Conservation (phyloP, 83 land plant genomes). For the Larix sibirica region DNA sequence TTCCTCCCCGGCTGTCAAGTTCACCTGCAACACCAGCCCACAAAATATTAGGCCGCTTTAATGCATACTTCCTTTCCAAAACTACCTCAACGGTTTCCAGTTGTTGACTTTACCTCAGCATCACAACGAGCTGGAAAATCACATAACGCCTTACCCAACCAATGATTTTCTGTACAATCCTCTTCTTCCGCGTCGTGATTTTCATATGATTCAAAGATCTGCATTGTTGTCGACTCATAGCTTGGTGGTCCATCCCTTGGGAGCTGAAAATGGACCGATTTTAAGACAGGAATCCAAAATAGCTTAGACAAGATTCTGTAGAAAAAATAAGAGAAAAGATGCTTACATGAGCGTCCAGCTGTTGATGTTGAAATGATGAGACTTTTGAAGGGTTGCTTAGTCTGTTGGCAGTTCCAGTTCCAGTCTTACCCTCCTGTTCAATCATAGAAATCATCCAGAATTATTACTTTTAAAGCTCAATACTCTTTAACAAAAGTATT, state of each 20-base stretch:
- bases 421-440: constrained; percentile 10
- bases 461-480: not conserved
- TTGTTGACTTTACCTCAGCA: constrained; percentile 80
- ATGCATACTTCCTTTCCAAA: not conserved
- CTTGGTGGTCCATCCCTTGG: constrained; percentile 51
- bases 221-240: constrained; percentile 37
- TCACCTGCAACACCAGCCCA: constrained; percentile 58
- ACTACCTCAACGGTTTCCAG: not conserved
- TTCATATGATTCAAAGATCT: constrained; percentile 67
- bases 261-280: too few relatives aligned
- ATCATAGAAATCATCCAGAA: not conserved
- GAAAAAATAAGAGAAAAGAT: not conserved
- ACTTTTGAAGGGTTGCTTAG: constrained; percentile 15
- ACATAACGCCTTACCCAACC: constrained; percentile 85
- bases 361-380: constrained; percentile 11
- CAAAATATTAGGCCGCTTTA: not conserved
- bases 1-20: constrained; percentile 89
- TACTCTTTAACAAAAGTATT: too few relatives aligned
- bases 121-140: constrained; percentile 99
- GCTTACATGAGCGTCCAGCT: not conserved
- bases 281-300: not conserved
- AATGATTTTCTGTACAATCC: constrained; percentile 57
- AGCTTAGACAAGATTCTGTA: not conserved
- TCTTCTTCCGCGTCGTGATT: constrained; percentile 52
- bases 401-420: not conserved